Conservation (phyloP, 2,329 filamentous ascomycete species). For the Colletotrichum aenigma region DNA sequence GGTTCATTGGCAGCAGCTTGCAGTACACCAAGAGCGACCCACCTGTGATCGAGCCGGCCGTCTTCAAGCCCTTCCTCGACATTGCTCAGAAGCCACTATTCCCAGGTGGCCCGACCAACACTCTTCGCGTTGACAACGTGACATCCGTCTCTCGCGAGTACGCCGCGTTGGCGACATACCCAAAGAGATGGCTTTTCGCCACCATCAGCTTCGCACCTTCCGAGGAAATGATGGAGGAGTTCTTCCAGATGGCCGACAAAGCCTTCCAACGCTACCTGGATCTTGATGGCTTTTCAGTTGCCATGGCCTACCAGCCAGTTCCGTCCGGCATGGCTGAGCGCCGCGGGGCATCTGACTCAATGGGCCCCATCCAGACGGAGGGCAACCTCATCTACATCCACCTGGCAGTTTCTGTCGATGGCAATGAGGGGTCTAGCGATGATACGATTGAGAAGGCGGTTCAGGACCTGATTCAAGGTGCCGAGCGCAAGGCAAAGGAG, state of each 20-base stretch:
- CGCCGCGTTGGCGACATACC: neutral
- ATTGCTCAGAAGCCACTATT: neutral
- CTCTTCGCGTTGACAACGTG: neutral
- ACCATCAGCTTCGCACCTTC: conserved; percentile 1
- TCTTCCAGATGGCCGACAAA: neutral
- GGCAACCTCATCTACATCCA: neutral
- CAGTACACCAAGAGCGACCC: conserved; percentile 2
- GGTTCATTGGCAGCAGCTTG: conserved; percentile 1
- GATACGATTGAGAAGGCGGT: neutral
- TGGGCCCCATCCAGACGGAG: neutral
- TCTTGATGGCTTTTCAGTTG: neutral
- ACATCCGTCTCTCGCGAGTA: conserved; percentile 1
- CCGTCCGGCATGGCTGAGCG: neutral
- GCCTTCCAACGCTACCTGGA: neutral
- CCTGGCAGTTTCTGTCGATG: neutral
- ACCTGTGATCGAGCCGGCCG: neutral
- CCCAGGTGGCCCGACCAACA: neutral
- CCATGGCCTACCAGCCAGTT: neutral
- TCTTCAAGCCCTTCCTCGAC: neutral
- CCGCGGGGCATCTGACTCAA: neutral
- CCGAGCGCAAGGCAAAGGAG: neutral
- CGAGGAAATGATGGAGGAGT: neutral
- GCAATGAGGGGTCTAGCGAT: neutral
- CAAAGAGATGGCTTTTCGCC: neutral
- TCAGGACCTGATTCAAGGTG: neutral